Conservation (phyloP, 805 yeast species). For the Peterozyma xylosa region DNA sequence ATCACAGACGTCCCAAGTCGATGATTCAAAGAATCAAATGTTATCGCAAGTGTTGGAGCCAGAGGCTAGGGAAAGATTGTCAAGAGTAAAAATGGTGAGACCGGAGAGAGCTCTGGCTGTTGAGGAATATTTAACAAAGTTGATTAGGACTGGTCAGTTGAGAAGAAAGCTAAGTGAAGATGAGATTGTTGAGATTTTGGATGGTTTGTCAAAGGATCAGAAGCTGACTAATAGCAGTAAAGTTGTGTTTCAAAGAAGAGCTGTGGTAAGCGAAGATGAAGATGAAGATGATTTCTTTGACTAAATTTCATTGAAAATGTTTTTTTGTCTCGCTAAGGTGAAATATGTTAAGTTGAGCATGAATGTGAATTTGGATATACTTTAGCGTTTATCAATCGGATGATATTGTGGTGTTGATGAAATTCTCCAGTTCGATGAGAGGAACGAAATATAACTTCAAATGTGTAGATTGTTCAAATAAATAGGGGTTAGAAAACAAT, state of each 20-base stretch:
- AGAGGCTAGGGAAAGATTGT: constrained; percentile 78
- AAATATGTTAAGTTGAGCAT: too few relatives aligned
- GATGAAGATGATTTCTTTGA: constrained; percentile 40
- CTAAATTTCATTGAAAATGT: constrained; percentile 10
- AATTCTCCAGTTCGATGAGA: too few relatives aligned
- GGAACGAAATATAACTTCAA: too few relatives aligned
- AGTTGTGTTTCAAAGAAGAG: constrained; percentile 52
- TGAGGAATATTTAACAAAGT: constrained; percentile 66
- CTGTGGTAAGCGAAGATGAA: constrained; percentile 14
- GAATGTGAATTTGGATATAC: too few relatives aligned
- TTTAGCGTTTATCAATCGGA: too few relatives aligned
- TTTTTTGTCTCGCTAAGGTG: too few relatives aligned
- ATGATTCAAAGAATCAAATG: constrained; percentile 9
- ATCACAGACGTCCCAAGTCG: neutral
- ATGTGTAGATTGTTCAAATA: too few relatives aligned
- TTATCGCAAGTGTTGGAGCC: constrained; percentile 72
- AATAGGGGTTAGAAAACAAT: too few relatives aligned
- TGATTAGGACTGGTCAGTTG: constrained; percentile 73
- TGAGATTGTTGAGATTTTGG: constrained; percentile 76
- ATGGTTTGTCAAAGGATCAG: constrained; percentile 72
- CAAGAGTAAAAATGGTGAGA: constrained; percentile 80
- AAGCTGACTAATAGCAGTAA: constrained; percentile 52
- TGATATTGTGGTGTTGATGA: too few relatives aligned
- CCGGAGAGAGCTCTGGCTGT: constrained; percentile 89
- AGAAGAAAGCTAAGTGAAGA: constrained; percentile 68